Base-by-base conservation (phyloP, 2,329 filamentous ascomycete species). In the Waltergamsia citrina region DNA sequence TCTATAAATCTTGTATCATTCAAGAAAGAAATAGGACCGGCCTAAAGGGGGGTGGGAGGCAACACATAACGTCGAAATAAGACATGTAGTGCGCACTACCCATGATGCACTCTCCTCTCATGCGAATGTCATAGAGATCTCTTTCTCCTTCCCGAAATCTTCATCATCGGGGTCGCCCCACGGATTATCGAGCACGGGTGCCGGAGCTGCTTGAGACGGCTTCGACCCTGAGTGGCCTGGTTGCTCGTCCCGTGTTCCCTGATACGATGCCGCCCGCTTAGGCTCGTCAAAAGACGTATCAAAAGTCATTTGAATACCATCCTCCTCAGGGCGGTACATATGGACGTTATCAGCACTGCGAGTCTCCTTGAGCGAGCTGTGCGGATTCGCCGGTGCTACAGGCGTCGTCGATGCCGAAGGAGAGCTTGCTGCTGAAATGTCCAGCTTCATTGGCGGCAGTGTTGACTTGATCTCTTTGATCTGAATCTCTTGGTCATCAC, bases 381-480 rank as follows among this genome's bases (percentile, higher is more conserved):
- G 9, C 15, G 24, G 18, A 25, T 32, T 27, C 28, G 31, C 19
- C 6, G 24, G 17, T 15, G 26, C 26, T n/a, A 18, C 20, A 20
- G 25, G 24, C 8, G 24, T 34, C 18, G 26, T 22, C 15, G 25
- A 7, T 14, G 33, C 8, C 24, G 24, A 15, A 40, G 35, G 39
- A 37, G 26, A 43, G 38, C n/a, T 30, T 12, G 46, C 43, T 5
- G 42, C 32, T 6, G 57, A 49, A 21, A 80, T 47, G 40, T 81
- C 74, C 37, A 95, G 71, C 53, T 86, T 92, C 72, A 95, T 93
- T 0, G 88, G 85, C 29, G 90, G 88, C 17, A 95, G 63, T 2
- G 88, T 95, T 32, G 83, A 87, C 56, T 92, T 74, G 38, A 95
- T 74, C 59, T 96, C 85, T 51, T 78, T 81, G 43, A 93, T 77